Evolutionary conservation across 371 early-diverging fungal genomes (phyloP).

Genomic region (Umbelopsis sp.): DNA sequence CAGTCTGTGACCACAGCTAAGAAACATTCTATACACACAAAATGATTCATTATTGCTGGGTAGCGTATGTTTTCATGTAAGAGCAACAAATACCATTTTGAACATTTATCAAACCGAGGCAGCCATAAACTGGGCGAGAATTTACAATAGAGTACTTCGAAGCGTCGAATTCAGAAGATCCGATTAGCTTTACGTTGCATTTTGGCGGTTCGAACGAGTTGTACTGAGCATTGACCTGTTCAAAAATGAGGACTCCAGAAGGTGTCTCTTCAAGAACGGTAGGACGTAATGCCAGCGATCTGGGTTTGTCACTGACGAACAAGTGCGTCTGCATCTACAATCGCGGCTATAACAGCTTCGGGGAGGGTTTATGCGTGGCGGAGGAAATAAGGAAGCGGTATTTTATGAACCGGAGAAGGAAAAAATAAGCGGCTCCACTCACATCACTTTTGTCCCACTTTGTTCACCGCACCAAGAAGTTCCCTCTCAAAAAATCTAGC

Average conservation of each 20-base stretch:
- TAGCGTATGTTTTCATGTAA: neutral
- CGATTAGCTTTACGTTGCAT: constrained; percentile 15
- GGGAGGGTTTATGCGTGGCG: neutral
- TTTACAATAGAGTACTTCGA: constrained; percentile 52
- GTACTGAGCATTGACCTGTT: constrained; percentile 29
- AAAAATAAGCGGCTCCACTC: neutral
- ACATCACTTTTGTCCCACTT: neutral
- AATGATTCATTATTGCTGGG: neutral
- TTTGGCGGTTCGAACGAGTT: constrained; percentile 19
- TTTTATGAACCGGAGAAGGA: constrained; percentile 11
- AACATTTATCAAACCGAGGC: constrained; percentile 68
- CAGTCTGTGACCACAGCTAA: constrained; percentile 75
- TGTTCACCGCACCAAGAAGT: neutral
- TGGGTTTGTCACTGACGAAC: constrained; percentile 49
- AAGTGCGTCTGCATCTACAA: constrained; percentile 49
- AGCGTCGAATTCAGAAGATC: constrained; percentile 51
- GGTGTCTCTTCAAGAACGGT: constrained; percentile 52
- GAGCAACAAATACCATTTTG: constrained; percentile 53
- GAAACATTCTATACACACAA: constrained; percentile 61
- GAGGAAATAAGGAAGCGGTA: constrained; percentile 2
- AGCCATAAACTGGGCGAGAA: constrained; percentile 70
- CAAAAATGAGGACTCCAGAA: constrained; percentile 50
- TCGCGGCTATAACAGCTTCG: neutral
- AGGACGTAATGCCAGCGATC: constrained; percentile 53
- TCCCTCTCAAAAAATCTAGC: neutral